A percentile compares a stretch with the other conserved stretches of the same genome.
phyloP scores from a whole-genome alignment of 768 basidiomycete species.

The Leccinum aurantiacum region DNA sequence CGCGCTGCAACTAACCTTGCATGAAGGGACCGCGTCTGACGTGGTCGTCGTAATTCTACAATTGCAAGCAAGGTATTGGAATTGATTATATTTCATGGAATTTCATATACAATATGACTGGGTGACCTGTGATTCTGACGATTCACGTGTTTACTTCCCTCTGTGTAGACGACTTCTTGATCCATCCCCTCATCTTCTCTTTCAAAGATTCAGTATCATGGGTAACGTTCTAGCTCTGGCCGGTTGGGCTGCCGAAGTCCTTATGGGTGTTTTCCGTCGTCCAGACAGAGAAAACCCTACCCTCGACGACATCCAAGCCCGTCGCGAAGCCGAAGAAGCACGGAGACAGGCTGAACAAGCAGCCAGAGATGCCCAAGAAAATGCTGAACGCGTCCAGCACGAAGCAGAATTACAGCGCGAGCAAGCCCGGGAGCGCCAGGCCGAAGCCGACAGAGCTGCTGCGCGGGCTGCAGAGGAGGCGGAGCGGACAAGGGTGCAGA shows the following conservation, averaged over 20 bases:
- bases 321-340: slow-evolving; percentile 3
- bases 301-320: slow-evolving; percentile 8
- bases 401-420: slow-evolving; percentile 10
- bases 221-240: not conserved
- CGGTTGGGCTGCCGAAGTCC: not conserved
- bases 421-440: slow-evolving; percentile 3
- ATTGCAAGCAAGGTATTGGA: too few relatives aligned
- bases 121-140: too few relatives aligned
- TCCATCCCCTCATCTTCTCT: too few relatives aligned
- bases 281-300: slow-evolving; percentile 16
- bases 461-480: slow-evolving; percentile 12
- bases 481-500: slow-evolving; percentile 5
- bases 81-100: too few relatives aligned
- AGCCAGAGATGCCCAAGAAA: slow-evolving; percentile 4
- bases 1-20: too few relatives aligned
- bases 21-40: slow-evolving; percentile 35
- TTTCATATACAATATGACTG: too few relatives aligned
- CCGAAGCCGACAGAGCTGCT: slow-evolving; percentile 5
- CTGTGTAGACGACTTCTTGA: not conserved
- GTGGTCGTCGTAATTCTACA: slow-evolving; percentile 34
- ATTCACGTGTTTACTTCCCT: too few relatives aligned
- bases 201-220: not conserved
- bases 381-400: not conserved
- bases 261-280: not conserved
- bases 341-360: slow-evolving; percentile 2